Conservation (phyloP, 148 eudicot species). For the Simmondsia chinensis region DNA sequence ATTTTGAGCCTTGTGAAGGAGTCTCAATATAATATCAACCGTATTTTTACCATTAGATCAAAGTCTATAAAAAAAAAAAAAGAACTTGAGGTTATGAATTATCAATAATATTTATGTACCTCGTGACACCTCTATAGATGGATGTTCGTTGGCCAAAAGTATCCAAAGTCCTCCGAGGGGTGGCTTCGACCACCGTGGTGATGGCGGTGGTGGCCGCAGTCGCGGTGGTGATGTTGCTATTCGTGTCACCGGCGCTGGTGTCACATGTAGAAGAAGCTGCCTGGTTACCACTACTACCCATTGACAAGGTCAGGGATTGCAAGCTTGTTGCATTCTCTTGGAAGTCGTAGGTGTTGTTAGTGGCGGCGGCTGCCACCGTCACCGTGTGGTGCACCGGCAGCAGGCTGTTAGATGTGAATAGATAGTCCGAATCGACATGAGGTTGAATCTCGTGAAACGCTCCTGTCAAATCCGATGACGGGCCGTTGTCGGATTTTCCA, state of each 20-base stretch:
- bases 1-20: no score
- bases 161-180: conserved; percentile 75
- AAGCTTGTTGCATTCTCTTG: conserved; percentile 62
- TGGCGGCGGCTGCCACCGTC: conserved; percentile 10
- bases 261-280: conserved; percentile 40
- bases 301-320: conserved; percentile 79
- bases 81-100: no score
- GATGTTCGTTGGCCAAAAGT: conserved; percentile 96
- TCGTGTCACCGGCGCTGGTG: conserved; percentile 23
- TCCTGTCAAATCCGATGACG: conserved; percentile 41
- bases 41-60: no score
- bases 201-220: conserved; percentile 26
- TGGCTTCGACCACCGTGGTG: conserved; percentile 51
- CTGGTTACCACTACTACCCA: conserved; percentile 64
- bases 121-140: conserved; percentile 90
- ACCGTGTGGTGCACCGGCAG: conserved; percentile 31
- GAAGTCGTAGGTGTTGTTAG: conserved; percentile 26
- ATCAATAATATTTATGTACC: conserved; percentile 41
- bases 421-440: conserved; percentile 37
- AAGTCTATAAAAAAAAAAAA: background rate
- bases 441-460: conserved; percentile 43
- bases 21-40: no score
- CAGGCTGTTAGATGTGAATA: conserved; percentile 34
- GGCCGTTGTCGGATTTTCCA: conserved; percentile 61
- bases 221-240: conserved; percentile 11